These are phyloP conservation scores for Xylaria sp. DNA, from an alignment of 2,329 filamentous ascomycete species.

Conservation along the genomic window DNA sequence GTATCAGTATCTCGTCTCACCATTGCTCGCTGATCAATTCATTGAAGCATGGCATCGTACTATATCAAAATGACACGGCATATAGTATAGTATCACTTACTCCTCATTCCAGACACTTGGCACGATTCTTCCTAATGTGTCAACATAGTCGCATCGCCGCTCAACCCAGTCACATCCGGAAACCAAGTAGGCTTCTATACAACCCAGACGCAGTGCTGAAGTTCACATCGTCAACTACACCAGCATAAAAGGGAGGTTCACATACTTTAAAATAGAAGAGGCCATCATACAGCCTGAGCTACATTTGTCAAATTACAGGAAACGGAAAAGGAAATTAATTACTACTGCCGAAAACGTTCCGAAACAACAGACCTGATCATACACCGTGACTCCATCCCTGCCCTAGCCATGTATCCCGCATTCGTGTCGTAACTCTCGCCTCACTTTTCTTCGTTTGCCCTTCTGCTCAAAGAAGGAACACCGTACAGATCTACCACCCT, in stretches of 20 bases:
- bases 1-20: background rate
- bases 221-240: background rate
- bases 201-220: background rate
- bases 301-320: constrained; percentile 19
- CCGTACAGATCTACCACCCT: constrained; percentile 1
- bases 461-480: background rate
- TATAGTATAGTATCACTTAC: too few species aligned
- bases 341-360: constrained; percentile 19
- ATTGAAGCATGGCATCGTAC: too few species aligned
- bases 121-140: too few species aligned
- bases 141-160: too few species aligned
- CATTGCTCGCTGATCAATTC: too few species aligned
- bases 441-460: constrained; percentile 7
- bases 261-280: background rate
- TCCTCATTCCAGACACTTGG: too few species aligned
- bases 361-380: constrained; percentile 29
- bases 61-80: too few species aligned
- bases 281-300: constrained; percentile 15
- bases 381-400: constrained; percentile 30
- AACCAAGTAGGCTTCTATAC: background rate
- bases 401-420: constrained; percentile 26
- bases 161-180: too few species aligned
- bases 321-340: constrained; percentile 29
- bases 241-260: background rate
- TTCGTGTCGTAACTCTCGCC: constrained; percentile 16